Evolutionary conservation across 306 rosid species (phyloP), one percentile per base, ranked within the genome.

Genomic region (Vigna reflexopilosa): DNA sequence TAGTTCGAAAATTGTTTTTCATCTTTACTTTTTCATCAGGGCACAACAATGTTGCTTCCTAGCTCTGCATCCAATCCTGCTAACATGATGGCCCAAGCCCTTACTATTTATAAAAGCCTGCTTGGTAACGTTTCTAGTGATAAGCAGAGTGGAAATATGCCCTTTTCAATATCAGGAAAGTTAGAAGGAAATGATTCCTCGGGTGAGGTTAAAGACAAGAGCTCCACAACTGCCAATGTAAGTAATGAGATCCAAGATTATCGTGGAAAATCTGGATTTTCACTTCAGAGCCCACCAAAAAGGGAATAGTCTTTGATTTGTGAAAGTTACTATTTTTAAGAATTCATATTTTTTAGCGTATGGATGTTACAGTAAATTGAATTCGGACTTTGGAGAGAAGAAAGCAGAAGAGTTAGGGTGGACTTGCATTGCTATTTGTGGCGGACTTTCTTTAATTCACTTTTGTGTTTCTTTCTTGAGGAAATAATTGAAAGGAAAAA

Each of bases 41-140:
- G 99, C 72, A 95, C 98, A 30, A 95, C 99, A 56, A 88, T 95
- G 91, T 85, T 95, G 88, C 97, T 93, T 81, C 99, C 99, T 36
- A 93, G 97, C 76, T 85, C 92, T 26, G 91, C 90, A 76, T 85
- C 98, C 24, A 89, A 93, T 79, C 98, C 99, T 28, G 89, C 98
- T 66, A 86, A 82, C 86, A 90, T 91, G 98, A 93, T 95, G 91
- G 92, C 97, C 70, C 98, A 95, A 85, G 99, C 99, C 55, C 90
- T 95, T 59, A 81, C 94, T 7, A 90, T 93, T 85, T 95, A 93
- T 75, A 95, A 95, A 87, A 91, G 90, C 86, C 70, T 95, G 73
- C 30, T 91, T 22, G 94, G 88, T 45, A 86, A 89, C 52, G 88
- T 68, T 72, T 61, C 93, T 45, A 71, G 58, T 58, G 84, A 55